Evolutionary conservation across 352 stramenopile species (phyloP).

Genomic region (Globisporangium okanoganense): DNA sequence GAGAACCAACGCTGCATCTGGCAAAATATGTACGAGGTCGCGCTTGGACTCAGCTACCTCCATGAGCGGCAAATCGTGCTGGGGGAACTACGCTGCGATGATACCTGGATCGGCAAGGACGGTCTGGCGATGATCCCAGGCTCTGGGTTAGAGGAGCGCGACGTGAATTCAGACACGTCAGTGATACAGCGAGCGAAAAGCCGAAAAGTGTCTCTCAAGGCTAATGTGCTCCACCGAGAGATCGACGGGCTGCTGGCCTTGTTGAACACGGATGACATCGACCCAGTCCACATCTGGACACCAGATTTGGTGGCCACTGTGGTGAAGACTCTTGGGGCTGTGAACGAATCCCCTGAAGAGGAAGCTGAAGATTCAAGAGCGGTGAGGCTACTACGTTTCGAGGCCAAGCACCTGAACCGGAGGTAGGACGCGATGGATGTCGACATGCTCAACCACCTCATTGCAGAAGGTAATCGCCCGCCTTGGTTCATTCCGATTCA

Average conservation of each 20-base stretch:
- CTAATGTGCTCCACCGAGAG: conserved; percentile 7
- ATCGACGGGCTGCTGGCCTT: neutral
- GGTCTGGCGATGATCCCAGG: neutral
- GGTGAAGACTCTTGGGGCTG: neutral
- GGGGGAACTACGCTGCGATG: neutral
- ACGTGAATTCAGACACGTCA: neutral
- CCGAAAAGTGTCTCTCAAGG: neutral
- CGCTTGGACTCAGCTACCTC: neutral
- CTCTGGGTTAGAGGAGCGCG: neutral
- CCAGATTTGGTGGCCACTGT: neutral
- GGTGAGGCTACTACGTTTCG: neutral
- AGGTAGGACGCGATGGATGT: neutral
- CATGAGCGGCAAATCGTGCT: neutral
- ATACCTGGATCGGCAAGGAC: neutral
- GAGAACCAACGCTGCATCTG: neutral
- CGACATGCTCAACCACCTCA: neutral
- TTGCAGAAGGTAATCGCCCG: neutral
- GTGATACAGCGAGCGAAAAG: conserved; percentile 1
- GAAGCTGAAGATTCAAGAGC: neutral
- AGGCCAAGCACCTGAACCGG: neutral
- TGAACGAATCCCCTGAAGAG: neutral
- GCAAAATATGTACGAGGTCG: conserved; percentile 2
- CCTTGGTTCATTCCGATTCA: neutral
- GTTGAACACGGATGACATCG: neutral
- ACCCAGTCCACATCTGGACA: conserved; percentile 2